Evolutionary conservation across 73 alveolate species (phyloP), one percentile per base, ranked within the genome.

Genomic region (Paramecium octaurelia): DNA sequence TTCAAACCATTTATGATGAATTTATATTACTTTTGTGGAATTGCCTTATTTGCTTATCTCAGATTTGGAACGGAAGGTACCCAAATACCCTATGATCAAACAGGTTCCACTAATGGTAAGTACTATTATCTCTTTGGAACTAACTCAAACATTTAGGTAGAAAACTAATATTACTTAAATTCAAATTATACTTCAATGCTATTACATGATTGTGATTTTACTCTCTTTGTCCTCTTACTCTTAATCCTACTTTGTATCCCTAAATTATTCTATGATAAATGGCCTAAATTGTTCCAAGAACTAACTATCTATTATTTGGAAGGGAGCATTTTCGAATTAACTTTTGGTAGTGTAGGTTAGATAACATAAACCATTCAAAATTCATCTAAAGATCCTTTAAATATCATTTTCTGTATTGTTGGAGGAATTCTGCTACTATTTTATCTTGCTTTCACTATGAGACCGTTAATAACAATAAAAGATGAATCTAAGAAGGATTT

Each of bases 41-140:
- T 80, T 4, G 76, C 46, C 14, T 23, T 80, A 24, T 40, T 80
- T 46, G 44, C 91, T 0, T 42, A 80, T 46, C 31, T 80, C 2
- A 40, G 91, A 80, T 80, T 80, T 27, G 91, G 91, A 80, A 80
- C 91, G 10, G 34, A 24, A 18, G 75, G 75, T 20, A 80, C 91
- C 23, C 8, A 80, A 80, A 40, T 80, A 44, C 91, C 91, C 8
- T 80, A 80, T 44, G 91, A 40, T 21, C 31, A 42, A 20, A 23
- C 20, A 20, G 57, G 46, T 80, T 80, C 46, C 11, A 80, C 91
- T 4, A 80, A 80, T 80, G 91, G 91, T 18, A 23, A 42, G 12
- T 80, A 80, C 18, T 80, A 21, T 80, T 80, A 80, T 46, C 31
- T 80, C n/a, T 80, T 80, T 43, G 91, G 91, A 42, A 42, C 70